These are phyloP conservation scores for Tuber calosporum DNA, from an alignment of 495 filamentous ascomycete species.

Conservation along the genomic window DNA sequence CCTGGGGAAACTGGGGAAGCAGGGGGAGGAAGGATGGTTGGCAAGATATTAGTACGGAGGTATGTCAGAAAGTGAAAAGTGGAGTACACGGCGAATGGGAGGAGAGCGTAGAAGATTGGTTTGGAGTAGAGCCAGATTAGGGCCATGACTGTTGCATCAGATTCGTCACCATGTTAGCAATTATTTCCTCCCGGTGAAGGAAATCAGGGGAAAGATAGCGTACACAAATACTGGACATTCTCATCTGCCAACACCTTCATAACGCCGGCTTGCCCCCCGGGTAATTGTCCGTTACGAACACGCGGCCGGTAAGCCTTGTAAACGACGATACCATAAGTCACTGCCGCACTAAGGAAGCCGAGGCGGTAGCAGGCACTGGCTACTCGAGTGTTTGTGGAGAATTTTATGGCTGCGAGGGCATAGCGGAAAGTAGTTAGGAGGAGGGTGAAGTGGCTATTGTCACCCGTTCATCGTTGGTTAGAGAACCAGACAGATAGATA, in stretches of 20 bases:
- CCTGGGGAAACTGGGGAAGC: constrained; percentile 45
- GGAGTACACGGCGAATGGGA: constrained; percentile 94
- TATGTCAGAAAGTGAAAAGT: constrained; percentile 95
- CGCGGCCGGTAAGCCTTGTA: constrained; percentile 92
- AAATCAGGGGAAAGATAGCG: constrained; percentile 42
- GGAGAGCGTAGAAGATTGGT: constrained; percentile 79
- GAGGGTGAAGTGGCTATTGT: constrained; percentile 66
- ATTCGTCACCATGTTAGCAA: constrained; percentile 1
- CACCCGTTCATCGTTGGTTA: constrained; percentile 8
- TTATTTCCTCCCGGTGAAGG: background rate
- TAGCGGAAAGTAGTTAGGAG: constrained; percentile 79
- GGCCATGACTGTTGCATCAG: constrained; percentile 64
- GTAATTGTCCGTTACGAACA: constrained; percentile 56
- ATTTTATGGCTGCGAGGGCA: constrained; percentile 67
- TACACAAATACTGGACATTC: constrained; percentile 96
- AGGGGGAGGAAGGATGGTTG: constrained; percentile 49
- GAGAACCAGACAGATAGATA: constrained; percentile 30
- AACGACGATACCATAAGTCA: constrained; percentile 97
- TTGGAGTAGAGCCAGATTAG: constrained; percentile 88
- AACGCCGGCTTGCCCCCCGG: constrained; percentile 52
- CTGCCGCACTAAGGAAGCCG: constrained; percentile 78
- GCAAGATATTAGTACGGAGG: constrained; percentile 62
- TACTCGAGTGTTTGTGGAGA: constrained; percentile 67
- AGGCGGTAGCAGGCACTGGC: constrained; percentile 79
- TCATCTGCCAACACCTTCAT: constrained; percentile 71